Evolutionary conservation across 257 asterid species (phyloP).

Genomic region (Knoxia roxburghii): DNA sequence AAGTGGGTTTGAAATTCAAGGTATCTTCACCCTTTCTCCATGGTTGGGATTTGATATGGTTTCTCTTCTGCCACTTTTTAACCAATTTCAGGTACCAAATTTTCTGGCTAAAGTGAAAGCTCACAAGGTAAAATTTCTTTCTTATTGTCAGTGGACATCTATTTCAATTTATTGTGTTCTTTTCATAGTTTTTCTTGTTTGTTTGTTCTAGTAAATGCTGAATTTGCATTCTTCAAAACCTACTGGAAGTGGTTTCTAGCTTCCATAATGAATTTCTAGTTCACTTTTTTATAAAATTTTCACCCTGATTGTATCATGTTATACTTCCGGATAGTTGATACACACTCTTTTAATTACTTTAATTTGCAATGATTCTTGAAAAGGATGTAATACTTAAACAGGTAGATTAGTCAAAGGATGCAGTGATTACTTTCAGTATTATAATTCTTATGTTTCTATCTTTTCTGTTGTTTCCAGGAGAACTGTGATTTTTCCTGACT

Average conservation of each 20-base stretch:
- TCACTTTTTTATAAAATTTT: neutral
- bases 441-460: no score
- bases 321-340: neutral
- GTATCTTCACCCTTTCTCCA: neutral
- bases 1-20: no score
- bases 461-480: neutral
- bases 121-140: constrained; percentile 63
- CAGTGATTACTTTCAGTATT: neutral
- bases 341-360: neutral
- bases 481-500: neutral
- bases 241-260: neutral
- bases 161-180: neutral
- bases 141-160: neutral
- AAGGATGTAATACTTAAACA: neutral
- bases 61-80: constrained; percentile 4
- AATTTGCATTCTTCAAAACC: neutral
- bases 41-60: constrained; percentile 7
- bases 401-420: no score
- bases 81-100: constrained; percentile 59
- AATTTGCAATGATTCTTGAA: neutral
- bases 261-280: neutral
- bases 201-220: neutral
- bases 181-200: neutral
- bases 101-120: constrained; percentile 74
- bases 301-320: neutral